Evolutionary conservation across 306 rosid species (phyloP).

Genomic region (Fragaria nilgerrensis): DNA sequence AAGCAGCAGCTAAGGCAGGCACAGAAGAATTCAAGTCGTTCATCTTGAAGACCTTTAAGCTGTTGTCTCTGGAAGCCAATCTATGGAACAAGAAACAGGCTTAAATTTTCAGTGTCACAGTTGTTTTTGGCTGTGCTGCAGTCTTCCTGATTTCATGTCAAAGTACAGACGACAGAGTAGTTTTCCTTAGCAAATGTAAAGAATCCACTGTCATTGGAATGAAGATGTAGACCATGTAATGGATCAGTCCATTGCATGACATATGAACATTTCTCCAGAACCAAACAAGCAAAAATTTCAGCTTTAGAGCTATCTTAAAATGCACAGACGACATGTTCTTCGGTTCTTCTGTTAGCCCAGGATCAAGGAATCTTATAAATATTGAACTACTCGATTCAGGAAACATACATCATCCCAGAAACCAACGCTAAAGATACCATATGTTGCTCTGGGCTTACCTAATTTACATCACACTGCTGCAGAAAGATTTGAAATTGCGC

Average conservation of each 20-base stretch:
- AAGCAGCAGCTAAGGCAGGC: not conserved
- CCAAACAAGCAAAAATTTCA: not conserved
- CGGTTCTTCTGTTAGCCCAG: not conserved
- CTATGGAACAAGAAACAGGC: not conserved
- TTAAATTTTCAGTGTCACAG: not conserved
- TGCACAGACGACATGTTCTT: not conserved
- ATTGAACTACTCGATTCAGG: not conserved
- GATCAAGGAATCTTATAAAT: not conserved
- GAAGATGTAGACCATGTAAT: conserved; percentile 1
- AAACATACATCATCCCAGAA: conserved; percentile 39
- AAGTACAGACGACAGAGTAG: conserved; percentile 3
- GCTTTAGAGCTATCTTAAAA: not conserved
- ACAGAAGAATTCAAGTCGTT: not conserved
- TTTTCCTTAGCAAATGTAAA: conserved; percentile 1
- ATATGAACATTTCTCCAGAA: not conserved
- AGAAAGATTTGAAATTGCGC: not conserved
- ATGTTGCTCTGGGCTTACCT: conserved; percentile 28
- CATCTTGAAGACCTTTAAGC: conserved; percentile 18
- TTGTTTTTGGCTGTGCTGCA: not conserved
- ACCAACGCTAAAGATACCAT: conserved; percentile 22
- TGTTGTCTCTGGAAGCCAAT: conserved; percentile 13
- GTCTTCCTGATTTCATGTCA: not conserved
- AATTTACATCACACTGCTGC: conserved; percentile 11
- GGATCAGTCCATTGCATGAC: not conserved
- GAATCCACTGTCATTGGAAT: not conserved